Base-by-base conservation (phyloP, 2,329 filamentous ascomycete genomes). In the Oidium heveae region DNA sequence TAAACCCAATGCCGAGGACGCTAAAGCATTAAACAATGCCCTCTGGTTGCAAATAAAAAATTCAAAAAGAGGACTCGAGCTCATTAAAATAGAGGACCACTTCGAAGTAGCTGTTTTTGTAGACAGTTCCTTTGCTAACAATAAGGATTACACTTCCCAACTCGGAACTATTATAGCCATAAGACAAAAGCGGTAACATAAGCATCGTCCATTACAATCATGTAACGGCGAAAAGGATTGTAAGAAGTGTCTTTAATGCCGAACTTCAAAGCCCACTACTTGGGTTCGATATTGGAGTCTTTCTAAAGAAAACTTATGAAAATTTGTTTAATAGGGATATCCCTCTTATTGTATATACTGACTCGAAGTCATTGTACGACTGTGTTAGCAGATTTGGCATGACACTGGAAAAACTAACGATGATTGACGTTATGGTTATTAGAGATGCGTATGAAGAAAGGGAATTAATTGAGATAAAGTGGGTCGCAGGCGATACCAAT, bases 321-420 rank as follows among this genome's bases (percentile, higher is more conserved):
- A 32, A 47, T 4, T 9, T 47, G 12, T 34, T 47, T n/a, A 16
- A 18, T 12, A 22, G 16, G 5, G 9, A 46, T 34, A 10, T 54
- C 16, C 53, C 16, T 16, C 18, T 54, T 2, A 47, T 47, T n/a
- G 10, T 54, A 2, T 54, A 34, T 34, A 54, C 41, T 5, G 39
- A 47, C 18, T 54, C 39, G 2, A 54, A 47, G 33, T 54, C 22
- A 7, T 34, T 54, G 22, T 54, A 54, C 39, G 28, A 54, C n/a
- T 54, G 41, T 28, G 12, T 54, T n/a, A 47, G 24, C 15, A 47
- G 44, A 28, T 18, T 47, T 22, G 18, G 44, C 8, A 47, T 28
- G 44, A 47, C 44, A 9, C 28, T 47, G 16, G 44, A 47, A 28
- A 47, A 47, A 47, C 18, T 10, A 15, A 47, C 28, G 44, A 47